phyloP scores from a whole-genome alignment of 2,329 filamentous ascomycete genomes.

The Cytospora schulzeri region DNA sequence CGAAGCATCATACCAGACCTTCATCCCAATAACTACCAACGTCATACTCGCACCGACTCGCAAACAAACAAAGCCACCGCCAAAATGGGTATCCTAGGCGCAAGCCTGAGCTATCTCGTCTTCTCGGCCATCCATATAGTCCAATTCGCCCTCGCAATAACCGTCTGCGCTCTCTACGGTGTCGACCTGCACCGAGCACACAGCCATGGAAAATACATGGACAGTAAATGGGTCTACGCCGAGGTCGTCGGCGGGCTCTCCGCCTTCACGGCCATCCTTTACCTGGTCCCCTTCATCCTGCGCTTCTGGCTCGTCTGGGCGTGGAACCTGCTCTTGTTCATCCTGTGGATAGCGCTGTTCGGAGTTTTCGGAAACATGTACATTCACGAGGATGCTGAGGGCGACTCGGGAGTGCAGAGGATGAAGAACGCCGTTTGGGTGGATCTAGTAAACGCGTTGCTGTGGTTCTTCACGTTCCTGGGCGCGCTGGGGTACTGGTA shows the following conservation, averaged over 20 bases:
- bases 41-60: neutral
- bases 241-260: conserved; percentile 68
- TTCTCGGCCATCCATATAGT: conserved; percentile 70
- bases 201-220: conserved; percentile 51
- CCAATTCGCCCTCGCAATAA: conserved; percentile 75
- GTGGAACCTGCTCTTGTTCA: conserved; percentile 72
- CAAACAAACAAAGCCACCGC: conserved; percentile 1
- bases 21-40: neutral
- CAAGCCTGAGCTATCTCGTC: conserved; percentile 51
- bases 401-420: conserved; percentile 63
- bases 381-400: conserved; percentile 68
- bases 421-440: conserved; percentile 92
- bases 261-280: conserved; percentile 65
- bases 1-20: neutral
- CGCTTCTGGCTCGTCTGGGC: conserved; percentile 58
- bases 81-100: conserved; percentile 49
- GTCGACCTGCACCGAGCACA: conserved; percentile 62
- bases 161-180: conserved; percentile 79
- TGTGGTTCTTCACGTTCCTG: conserved; percentile 71
- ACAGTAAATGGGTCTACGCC: conserved; percentile 78
- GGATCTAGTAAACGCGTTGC: conserved; percentile 70
- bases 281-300: conserved; percentile 64
- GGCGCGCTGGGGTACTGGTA: conserved; percentile 62
- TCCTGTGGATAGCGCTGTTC: conserved; percentile 81
- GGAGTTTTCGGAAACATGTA: conserved; percentile 82